Evolutionary conservation across 106 monocot species (phyloP).

Genomic region (Hemerocallis citrina): DNA sequence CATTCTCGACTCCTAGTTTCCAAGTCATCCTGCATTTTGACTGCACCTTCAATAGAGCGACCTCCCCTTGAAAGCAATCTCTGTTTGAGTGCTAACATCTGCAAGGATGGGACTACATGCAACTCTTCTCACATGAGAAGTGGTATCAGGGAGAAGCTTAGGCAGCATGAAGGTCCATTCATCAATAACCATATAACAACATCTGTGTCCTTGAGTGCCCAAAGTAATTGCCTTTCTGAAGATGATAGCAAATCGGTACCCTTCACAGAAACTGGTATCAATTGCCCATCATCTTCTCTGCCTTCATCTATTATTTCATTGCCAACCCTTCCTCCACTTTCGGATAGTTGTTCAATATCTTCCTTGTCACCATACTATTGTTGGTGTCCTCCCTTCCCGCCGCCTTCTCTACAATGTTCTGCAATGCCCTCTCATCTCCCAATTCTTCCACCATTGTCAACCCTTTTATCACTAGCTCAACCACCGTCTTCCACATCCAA

Average conservation of each 20-base stretch:
- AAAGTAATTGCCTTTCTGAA: slow-evolving; percentile 2
- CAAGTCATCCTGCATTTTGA: slow-evolving; percentile 12
- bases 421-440: slow-evolving; percentile 2
- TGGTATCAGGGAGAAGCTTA: slow-evolving; percentile 29
- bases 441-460: slow-evolving; percentile 54
- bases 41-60: slow-evolving; percentile 15
- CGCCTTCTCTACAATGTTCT: slow-evolving; percentile 31
- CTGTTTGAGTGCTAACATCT: slow-evolving; percentile 42
- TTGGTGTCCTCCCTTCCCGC: slow-evolving; percentile 68
- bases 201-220: neutral
- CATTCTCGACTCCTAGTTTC: slow-evolving; percentile 8
- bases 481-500: slow-evolving; percentile 18
- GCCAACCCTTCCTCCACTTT: slow-evolving; percentile 14
- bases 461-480: slow-evolving; percentile 25
- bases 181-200: neutral
- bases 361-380: slow-evolving; percentile 89
- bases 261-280: slow-evolving; percentile 4
- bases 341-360: slow-evolving; percentile 8
- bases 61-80: slow-evolving; percentile 31
- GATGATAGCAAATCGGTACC: slow-evolving; percentile 5
- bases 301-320: slow-evolving; percentile 25
- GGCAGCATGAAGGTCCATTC: slow-evolving; percentile 19
- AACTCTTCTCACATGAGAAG: slow-evolving; percentile 12
- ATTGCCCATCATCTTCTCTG: slow-evolving; percentile 10
- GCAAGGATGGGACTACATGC: slow-evolving; percentile 37